Evolutionary conservation across 305 asterid genomes (phyloP), one percentile per base, ranked within the genome.

Genomic region (Rubia tinctorum): DNA sequence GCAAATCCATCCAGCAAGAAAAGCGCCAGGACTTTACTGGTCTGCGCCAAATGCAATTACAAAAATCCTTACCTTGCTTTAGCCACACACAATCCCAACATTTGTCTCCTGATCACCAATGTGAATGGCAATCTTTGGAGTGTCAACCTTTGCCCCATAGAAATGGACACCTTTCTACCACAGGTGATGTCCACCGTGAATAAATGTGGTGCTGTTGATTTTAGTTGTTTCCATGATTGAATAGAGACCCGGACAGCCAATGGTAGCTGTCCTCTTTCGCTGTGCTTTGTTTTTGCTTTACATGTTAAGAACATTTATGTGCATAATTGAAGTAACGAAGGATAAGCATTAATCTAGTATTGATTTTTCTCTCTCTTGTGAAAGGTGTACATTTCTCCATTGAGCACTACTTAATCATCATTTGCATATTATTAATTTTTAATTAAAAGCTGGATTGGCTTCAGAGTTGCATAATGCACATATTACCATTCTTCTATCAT

Each of bases 21-120:
- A 53, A 53, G 10, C 64, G 11, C 39, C 72, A 77, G 34, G 71
- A 71, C 65, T 64, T 58, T 18, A 39, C 58, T 34, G 49, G 69
- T 71, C 62, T 43, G 42, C 66, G 34, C 69, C 82, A 53, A 39
- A 49, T 66, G 68, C 81, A 45, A 62, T 59, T 51, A 18, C 79
- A 79, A 9, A 71, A 67, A 15, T 30, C 59, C 60, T 53, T 80
- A 69, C 69, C 79, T 72, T 60, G 78, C 76, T 53, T 65, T 73
- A 62, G 78, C 79, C 77, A 75, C 69, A 55, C 59, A 23, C 80
- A 71, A 44, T 67, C 78, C 66, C 80, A 71, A 74, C 74, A 69
- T 64, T 56, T 66, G 69, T 64, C 73, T 23, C 68, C 65, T 65
- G 76, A 60, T 40, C 59, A 74, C 71, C 72, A 63, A 18, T 60